Base-by-base conservation (phyloP, 2,329 filamentous ascomycete species). In the Triangularia verruculosa region DNA sequence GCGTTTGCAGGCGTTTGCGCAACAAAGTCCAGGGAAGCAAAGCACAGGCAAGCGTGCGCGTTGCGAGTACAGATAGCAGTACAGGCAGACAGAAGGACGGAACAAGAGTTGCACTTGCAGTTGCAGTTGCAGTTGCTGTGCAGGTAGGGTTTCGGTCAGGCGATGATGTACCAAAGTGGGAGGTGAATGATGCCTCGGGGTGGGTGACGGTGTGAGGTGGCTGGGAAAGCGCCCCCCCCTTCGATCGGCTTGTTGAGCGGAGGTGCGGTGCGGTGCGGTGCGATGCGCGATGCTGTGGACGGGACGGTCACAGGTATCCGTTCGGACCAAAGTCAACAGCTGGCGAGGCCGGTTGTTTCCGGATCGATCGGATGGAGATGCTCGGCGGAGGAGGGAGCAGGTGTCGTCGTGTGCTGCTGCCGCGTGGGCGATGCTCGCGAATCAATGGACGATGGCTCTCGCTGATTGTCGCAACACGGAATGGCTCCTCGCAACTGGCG, bases 391-490 rank as follows among this genome's bases (percentile, higher is more conserved):
- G 2, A 27, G 22, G 27, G 25, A 25, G 51, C 51, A 27, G 9
- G 13, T 54, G 4, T 24, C 1, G 51, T 28, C 51, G 22, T 11
- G 22, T 15, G 25, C 15, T 54, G 25, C 51, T 62, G 54, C 53
- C 64, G 12, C 63, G 57, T 64, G 64, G 30, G 66, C 59, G 64
- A 70, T 70, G 65, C 61, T 65, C 57, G 55, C 55, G 47, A 28
- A 63, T 64, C 67, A 72, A 73, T 72, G 69, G 68, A 63, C 61
- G 68, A 71, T 69, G 62, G 54, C 52, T 28, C 63, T 39, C 25
- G 52, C n/a, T 54, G 66, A 39, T 65, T 65, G 68, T 71, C 68
- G 64, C 67, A 66, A 69, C 57, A 47, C 39, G 39, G 39, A 17
- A 47, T 47, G 17, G 39, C 39, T 20, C 39, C 39, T 47, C 20